Base-by-base conservation (phyloP, 257 asterid genomes). In the Verbascum thapsus region DNA sequence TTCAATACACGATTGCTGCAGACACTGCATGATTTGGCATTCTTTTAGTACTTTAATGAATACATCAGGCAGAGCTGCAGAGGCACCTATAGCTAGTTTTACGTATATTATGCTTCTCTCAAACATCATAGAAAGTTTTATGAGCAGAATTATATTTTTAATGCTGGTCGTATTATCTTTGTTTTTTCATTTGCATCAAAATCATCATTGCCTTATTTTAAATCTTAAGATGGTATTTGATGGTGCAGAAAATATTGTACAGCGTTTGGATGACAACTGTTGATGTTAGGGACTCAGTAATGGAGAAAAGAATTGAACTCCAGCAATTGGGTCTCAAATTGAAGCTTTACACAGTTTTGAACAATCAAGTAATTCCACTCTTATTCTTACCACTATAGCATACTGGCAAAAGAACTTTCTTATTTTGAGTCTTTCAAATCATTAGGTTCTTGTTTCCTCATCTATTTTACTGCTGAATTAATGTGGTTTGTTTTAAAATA, bases 201-300 rank as follows among this genome's bases (percentile, higher is more conserved):
- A 12, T 45, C 53, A 53, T 55, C 20, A 35, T 26, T n/a, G 45
- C 11, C 35, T 39, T 53, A 11, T 11, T 38, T 48, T 47, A 51
- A 53, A 37, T 37, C 49, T 57, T 69, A 49, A 58, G 62, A 75
- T 32, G 58, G 48, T 69, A n/a, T 73, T 59, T 76, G 63, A 57
- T 75, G 71, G 61, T 74, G 84, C 98, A 94, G 99, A 80, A 58
- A 75, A 81, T 67, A 61, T 42, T 88, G 72, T 83, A 74, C 78
- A 79, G 72, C 60, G 91, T 79, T 20, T 70, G 94, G 88, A 74
- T 78, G 70, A 72, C 69, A 64, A 79, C 75, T 49, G 73, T 76
- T 35, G 61, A 76, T 71, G 75, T 87, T 65, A 65, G 79, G 87
- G 74, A 73, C 53, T 75, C 79, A 45, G 74, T 89, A 59, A 67